Evolutionary conservation across 192 early-diverging fungal species (phyloP).

Genomic region (Coemansia sp.): DNA sequence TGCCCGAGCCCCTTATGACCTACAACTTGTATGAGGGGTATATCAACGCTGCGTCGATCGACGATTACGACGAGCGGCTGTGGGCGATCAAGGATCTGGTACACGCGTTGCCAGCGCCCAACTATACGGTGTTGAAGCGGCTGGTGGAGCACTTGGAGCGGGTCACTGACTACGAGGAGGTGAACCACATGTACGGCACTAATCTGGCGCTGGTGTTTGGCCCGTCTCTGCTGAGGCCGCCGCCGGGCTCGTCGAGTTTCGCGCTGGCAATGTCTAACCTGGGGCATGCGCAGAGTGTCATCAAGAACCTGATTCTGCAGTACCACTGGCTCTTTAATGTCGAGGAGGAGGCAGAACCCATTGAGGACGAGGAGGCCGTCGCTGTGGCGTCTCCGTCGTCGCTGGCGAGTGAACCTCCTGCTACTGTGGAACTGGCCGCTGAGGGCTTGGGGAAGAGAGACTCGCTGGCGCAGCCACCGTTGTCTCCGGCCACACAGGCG

Average conservation of each 20-base stretch:
- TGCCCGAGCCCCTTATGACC: constrained; percentile 92
- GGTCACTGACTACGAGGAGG: constrained; percentile 70
- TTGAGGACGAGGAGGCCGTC: constrained; percentile 34
- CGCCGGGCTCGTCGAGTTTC: constrained; percentile 58
- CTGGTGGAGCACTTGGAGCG: constrained; percentile 70
- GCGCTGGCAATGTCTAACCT: constrained; percentile 72
- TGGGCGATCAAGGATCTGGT: constrained; percentile 68
- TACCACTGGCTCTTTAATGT: constrained; percentile 77
- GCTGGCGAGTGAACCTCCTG: not conserved
- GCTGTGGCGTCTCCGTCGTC: not conserved
- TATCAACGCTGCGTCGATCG: constrained; percentile 67
- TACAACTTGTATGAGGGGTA: constrained; percentile 79
- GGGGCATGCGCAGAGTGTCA: constrained; percentile 68
- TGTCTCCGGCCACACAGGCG: constrained; percentile 23
- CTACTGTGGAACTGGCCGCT: not conserved
- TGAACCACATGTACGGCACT: constrained; percentile 85
- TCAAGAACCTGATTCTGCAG: constrained; percentile 70
- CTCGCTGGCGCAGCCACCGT: constrained; percentile 12
- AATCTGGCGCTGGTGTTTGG: constrained; percentile 97
- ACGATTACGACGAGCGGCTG: constrained; percentile 70
- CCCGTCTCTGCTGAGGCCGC: constrained; percentile 76
- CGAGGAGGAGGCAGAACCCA: constrained; percentile 58
- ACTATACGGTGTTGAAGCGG: constrained; percentile 66
- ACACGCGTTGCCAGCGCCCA: constrained; percentile 58
- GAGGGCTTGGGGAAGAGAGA: constrained; percentile 16